Evolutionary conservation across 2,329 filamentous ascomycete species (phyloP).

Genomic region (Epichloe glyceriae): DNA sequence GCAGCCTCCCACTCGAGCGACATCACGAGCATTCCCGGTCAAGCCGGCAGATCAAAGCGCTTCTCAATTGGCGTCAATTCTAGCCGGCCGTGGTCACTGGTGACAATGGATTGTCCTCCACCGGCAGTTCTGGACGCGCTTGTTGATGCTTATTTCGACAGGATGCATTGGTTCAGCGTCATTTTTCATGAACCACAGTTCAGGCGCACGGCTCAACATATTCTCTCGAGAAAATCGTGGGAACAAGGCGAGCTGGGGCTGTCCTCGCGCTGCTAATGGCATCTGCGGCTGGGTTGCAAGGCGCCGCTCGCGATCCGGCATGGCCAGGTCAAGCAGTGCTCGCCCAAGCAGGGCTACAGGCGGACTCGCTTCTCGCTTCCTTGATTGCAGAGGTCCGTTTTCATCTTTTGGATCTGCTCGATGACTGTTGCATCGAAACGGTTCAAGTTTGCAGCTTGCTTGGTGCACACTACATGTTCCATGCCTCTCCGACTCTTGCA

Average conservation of each 20-base stretch:
- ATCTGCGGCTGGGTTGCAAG: constrained; percentile 8
- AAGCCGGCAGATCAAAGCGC: not conserved
- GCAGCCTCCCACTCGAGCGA: not conserved
- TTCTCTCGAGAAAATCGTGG: constrained; percentile 6
- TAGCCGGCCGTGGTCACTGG: constrained; percentile 1
- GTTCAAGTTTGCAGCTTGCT: constrained; percentile 3
- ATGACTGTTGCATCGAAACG: constrained; percentile 4
- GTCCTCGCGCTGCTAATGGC: constrained; percentile 7
- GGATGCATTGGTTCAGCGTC: constrained; percentile 11
- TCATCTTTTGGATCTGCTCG: constrained; percentile 3
- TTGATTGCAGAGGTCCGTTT: constrained; percentile 1
- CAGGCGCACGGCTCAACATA: constrained; percentile 1
- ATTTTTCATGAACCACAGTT: constrained; percentile 11
- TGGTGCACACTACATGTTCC: constrained; percentile 3
- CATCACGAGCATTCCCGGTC: constrained; percentile 2
- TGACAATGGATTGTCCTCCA: constrained; percentile 2
- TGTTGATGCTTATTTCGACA: constrained; percentile 10
- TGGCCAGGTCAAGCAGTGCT: constrained; percentile 9
- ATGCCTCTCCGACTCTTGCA: constrained; percentile 2
- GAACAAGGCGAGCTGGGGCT: constrained; percentile 6
- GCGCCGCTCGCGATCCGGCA: constrained; percentile 8
- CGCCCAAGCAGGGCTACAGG: not conserved
- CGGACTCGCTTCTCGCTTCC: not conserved
- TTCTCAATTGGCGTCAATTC: not conserved
- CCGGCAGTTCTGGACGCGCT: not conserved